Conservation (phyloP, 371 early-diverging fungal species). For the Mortierella polycephala region DNA sequence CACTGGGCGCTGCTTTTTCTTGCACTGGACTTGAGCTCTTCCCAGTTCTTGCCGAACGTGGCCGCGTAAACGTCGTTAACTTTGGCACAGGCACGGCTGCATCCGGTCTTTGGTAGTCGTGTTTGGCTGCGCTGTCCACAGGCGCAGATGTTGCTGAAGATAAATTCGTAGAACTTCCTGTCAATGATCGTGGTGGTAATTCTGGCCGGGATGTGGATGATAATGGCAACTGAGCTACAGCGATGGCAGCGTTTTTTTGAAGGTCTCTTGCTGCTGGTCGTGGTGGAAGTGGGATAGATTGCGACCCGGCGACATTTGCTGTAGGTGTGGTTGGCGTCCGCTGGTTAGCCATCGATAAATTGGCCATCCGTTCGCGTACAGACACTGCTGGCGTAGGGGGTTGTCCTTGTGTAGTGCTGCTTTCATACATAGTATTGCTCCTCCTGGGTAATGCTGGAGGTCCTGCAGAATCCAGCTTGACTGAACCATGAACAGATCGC, state of each 20-base stretch:
- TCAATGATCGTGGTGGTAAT: slow-evolving; percentile 27
- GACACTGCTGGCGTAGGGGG: slow-evolving; percentile 11
- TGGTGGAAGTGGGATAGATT: slow-evolving; percentile 9
- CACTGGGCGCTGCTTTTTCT: neutral
- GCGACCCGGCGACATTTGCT: neutral
- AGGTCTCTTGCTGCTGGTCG: slow-evolving; percentile 1
- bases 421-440: slow-evolving; percentile 16
- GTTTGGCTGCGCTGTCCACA: neutral
- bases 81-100: slow-evolving; percentile 41
- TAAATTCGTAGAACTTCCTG: slow-evolving; percentile 11
- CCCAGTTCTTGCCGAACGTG: slow-evolving; percentile 42
- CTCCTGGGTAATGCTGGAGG: slow-evolving; percentile 42
- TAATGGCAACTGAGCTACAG: slow-evolving; percentile 4
- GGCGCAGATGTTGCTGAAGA: slow-evolving; percentile 1
- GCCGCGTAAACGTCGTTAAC: slow-evolving; percentile 46
- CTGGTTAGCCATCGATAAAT: slow-evolving; percentile 26
- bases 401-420: neutral
- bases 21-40: slow-evolving; percentile 18
- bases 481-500: slow-evolving; percentile 17
- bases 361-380: slow-evolving; percentile 46
- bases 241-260: neutral
- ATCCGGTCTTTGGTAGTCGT: slow-evolving; percentile 24
- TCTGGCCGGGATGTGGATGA: slow-evolving; percentile 27
- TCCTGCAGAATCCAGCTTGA: neutral
- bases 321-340: slow-evolving; percentile 1